Percentiles rank a stretch among this genome's conserved stretches.
These are phyloP conservation scores for Daldinia sp. DNA, from an alignment of 2,329 filamentous ascomycete genomes.

Conservation along the genomic window DNA sequence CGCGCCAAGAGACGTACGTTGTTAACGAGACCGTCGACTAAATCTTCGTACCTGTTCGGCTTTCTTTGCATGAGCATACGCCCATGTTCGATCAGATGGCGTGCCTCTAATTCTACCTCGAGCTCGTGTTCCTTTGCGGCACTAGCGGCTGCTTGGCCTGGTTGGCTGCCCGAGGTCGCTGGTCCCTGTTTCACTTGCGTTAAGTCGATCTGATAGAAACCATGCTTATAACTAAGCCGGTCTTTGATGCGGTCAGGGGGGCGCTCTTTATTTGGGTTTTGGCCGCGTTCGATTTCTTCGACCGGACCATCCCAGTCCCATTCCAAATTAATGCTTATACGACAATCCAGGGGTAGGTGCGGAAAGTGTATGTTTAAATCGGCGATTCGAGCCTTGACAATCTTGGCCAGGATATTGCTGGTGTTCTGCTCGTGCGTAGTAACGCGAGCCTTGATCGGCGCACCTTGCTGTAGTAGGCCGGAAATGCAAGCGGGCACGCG, in stretches of 20 bases:
- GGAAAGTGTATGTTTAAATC: slow-evolving; percentile 91
- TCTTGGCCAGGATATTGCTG: slow-evolving; percentile 75
- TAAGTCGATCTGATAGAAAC: slow-evolving; percentile 88
- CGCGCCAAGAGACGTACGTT: slow-evolving; percentile 70
- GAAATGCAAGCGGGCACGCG: slow-evolving; percentile 71
- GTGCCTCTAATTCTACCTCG: slow-evolving; percentile 77
- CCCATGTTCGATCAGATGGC: slow-evolving; percentile 71
- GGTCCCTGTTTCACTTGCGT: slow-evolving; percentile 78
- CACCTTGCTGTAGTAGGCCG: slow-evolving; percentile 65
- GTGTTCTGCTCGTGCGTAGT: slow-evolving; percentile 82
- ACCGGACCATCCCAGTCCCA: slow-evolving; percentile 81
- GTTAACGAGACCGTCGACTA: slow-evolving; percentile 78
- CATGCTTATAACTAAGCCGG: slow-evolving; percentile 87
- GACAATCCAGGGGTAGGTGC: slow-evolving; percentile 80
- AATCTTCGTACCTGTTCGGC: slow-evolving; percentile 68
- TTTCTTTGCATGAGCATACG: slow-evolving; percentile 59
- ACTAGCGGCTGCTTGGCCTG: slow-evolving; percentile 50
- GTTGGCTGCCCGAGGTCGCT: slow-evolving; percentile 54
- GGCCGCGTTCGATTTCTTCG: slow-evolving; percentile 58
- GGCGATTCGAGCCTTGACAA: slow-evolving; percentile 88
- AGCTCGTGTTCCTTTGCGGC: slow-evolving; percentile 78
- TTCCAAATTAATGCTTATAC: slow-evolving; percentile 94
- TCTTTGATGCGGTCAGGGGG: slow-evolving; percentile 81
- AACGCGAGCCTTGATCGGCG: slow-evolving; percentile 72
- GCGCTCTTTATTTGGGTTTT: slow-evolving; percentile 50